Base-by-base conservation (phyloP, 225 moss, liverwort and hornwort genomes). In the Bryoerythrophyllum caledonicum region DNA sequence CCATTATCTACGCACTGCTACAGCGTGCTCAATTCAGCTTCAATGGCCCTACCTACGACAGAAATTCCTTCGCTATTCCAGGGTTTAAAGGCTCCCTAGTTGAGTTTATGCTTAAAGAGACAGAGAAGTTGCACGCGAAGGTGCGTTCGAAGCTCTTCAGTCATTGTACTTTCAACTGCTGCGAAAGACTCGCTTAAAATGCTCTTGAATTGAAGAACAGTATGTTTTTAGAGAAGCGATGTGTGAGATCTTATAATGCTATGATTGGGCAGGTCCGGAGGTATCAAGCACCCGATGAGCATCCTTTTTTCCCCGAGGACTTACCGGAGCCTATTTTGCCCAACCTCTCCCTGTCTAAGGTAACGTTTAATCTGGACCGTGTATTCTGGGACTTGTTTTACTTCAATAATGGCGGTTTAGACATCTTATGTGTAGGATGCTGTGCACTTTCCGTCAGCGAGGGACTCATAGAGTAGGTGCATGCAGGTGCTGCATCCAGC, bases 251-350 rank as follows among this genome's bases (percentile, higher is more conserved):
- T 81, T 66, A 69, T 54, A 3, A 5, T 77, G 53, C 19, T 77
- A 43, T 72, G 28, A 4, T 76, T 72, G 75, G 34, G 68, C 85
- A 97, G 97, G 90, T 97, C 52, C 80, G 95, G 55, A 85, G 99
- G 40, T 99, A 93, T 72, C 85, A 78, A 71, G 83, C 88, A 67
- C 93, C 93, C 37, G 99, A 99, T 56, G 99, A 99, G 56, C 99
- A 95, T 75, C 82, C 95, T 0, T 99, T 92, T 61, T 93, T 92
- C 41, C 84, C 90, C 1, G 80, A 88, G 40, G 82, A 69, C 63
- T 76, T 99, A 69, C 93, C 91, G 8, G 70, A 88, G 67, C 85
- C 95, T 52, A 71, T 91, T 74, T 82, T 95, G 38, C 99, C 95
- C 12, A 75, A 76, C 53, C 75, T 87, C 54, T 68, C 72, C 40